Evolutionary conservation across 139 green algal species (phyloP).

Genomic region (Coelastrella sp.): DNA sequence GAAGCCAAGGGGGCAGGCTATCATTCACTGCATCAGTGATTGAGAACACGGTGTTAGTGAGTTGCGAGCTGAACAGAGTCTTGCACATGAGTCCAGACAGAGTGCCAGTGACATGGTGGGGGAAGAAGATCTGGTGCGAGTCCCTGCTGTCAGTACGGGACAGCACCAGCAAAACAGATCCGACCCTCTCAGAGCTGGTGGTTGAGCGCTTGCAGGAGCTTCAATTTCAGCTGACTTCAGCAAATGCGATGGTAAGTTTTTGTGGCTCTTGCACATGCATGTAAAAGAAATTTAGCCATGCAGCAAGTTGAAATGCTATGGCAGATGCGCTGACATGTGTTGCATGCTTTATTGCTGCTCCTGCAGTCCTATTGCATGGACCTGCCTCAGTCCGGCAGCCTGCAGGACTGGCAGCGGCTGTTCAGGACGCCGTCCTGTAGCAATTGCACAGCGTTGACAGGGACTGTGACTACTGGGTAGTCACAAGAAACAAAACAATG

Average conservation of each 20-base stretch:
- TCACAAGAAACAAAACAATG: no score
- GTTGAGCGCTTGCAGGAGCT: background rate
- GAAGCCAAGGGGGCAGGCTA: background rate
- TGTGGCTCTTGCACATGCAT: background rate
- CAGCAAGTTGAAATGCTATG: no score
- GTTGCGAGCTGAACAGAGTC: constrained; percentile 26
- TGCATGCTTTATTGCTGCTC: no score
- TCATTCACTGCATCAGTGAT: background rate
- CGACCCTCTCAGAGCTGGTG: background rate
- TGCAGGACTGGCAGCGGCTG: no score
- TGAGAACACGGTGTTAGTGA: background rate
- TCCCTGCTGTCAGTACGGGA: constrained; percentile 25
- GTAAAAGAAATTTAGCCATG: no score
- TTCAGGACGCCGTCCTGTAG: no score
- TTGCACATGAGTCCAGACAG: constrained; percentile 17
- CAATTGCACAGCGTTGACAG: no score
- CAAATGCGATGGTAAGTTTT: background rate
- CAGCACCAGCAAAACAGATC: background rate
- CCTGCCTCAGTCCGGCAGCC: no score
- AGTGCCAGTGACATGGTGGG: background rate
- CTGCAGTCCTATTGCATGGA: no score
- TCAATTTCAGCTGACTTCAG: constrained; percentile 20
- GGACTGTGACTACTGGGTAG: no score
- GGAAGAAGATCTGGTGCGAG: constrained; percentile 28
- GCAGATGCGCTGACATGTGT: no score